A percentile compares a stretch with the other conserved stretches of the same genome.
phyloP scores from a whole-genome alignment of 495 filamentous ascomycete genomes.

The Thermochaetoides thermophila region DNA sequence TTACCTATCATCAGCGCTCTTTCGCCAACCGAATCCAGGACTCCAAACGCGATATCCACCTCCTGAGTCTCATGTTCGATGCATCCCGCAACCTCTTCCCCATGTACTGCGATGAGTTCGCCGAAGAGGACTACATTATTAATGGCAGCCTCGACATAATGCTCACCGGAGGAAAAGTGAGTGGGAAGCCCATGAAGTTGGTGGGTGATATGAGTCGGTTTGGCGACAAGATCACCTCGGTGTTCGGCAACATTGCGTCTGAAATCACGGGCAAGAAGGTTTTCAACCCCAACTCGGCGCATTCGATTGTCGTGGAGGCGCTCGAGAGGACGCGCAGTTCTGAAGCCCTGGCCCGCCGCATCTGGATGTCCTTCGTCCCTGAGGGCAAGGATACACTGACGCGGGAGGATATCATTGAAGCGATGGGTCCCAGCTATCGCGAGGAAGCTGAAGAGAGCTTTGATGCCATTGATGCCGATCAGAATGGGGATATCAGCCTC shows the following conservation, averaged over 20 bases:
- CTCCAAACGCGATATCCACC: constrained; percentile 68
- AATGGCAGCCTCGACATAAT: constrained; percentile 54
- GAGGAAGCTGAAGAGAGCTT: constrained; percentile 76
- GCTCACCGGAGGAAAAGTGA: constrained; percentile 37
- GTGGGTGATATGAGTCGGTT: constrained; percentile 66
- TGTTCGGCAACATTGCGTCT: constrained; percentile 83
- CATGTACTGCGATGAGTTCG: constrained; percentile 78
- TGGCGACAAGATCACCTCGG: constrained; percentile 81
- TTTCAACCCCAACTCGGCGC: constrained; percentile 78
- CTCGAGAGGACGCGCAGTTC: constrained; percentile 68
- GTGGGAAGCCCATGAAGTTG: constrained; percentile 59
- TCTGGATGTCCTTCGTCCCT: constrained; percentile 97
- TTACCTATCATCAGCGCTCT: constrained; percentile 88
- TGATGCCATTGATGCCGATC: constrained; percentile 61
- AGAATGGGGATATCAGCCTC: constrained; percentile 83
- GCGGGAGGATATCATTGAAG: constrained; percentile 70
- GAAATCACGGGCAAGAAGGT: constrained; percentile 91
- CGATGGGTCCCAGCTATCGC: constrained; percentile 58
- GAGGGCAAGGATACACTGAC: constrained; percentile 72
- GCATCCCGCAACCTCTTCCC: constrained; percentile 79
- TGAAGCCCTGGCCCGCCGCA: constrained; percentile 75
- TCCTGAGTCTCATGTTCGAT: constrained; percentile 76
- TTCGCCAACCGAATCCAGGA: constrained; percentile 77
- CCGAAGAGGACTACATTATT: constrained; percentile 81
- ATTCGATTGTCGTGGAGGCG: constrained; percentile 77